Base-by-base conservation (phyloP, 331 rosid species). In the Malus hybrid region DNA sequence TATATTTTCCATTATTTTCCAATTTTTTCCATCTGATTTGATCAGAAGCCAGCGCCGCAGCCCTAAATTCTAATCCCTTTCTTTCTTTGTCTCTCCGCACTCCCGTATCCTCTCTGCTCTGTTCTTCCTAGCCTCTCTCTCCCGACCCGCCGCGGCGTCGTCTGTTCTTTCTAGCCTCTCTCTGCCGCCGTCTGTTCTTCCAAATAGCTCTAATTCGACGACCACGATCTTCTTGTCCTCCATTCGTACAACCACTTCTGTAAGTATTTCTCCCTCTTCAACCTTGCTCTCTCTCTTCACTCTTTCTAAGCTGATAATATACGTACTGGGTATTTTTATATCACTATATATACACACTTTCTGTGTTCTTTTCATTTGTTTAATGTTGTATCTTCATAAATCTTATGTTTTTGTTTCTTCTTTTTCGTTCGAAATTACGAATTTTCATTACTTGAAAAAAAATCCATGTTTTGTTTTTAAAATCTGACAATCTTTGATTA, bases 191-290 rank as follows among this genome's bases (percentile, higher is more conserved):
- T 61, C 33, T 57, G 34, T 80, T 52, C 72, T 69, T 63, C 68
- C 29, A 61, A 44, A 42, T 29, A 24, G 66, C 39, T 82, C 80
- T 85, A 81, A 82, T 85, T 86, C 83, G 79, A 79, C 86, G 89
- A 82, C 58, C 24, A 24, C 24, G 24, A 24, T 24, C 24, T 24
- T 24, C 24, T 24, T 24, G 24, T 24, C 24, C 24, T 48, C 67
- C 67, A 73, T 60, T 84, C 84, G 75, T 75, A 78, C 85, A 74
- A 63, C 73, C 9, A 71, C 66, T 76, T 74, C 70, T 68, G 82
- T 76, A 75, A 82, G 85, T 75, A 22, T 60, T 33, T 52, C 52
- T 56, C 62, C 28, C 63, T 56, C 22, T 6, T 53, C 50, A 55
- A 19, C 72, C 68, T 36, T 24, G 24, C 24, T 69, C 55, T 62